Base-by-base conservation (phyloP, 129 eudicot genomes). In the Lactuca sativa region DNA sequence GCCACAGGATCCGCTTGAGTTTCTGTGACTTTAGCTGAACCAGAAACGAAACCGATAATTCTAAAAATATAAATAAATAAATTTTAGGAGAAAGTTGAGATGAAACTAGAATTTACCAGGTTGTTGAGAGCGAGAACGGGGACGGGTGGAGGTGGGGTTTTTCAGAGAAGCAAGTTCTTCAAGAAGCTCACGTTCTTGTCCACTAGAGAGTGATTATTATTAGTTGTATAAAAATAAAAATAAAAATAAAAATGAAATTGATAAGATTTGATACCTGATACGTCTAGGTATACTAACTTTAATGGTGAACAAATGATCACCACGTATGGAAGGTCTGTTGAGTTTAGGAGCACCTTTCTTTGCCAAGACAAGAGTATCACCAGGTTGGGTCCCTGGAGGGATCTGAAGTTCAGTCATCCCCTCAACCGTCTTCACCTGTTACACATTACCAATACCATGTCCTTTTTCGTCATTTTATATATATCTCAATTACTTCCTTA, bases 351-450 rank as follows among this genome's bases (percentile, higher is more conserved):
- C 97, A 79, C 99, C 99, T 79, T 87, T 90, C 66, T 81, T 90
- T 21, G 97, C 95, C 77, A 93, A 82, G 56, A 93, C 99, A 71
- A 93, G 99, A 62, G 81, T 83, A 82, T 93, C 99, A 38, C 97
- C 95, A 49, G 99, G 99, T 65, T 93, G 99, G 64, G 99, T 93
- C 55, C 99, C 96, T 31, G 99, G 84, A 56, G 99, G 99, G 74
- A 93, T 85, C 71, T 84, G 92, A 59, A 93, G 83, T 54, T 90
- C 97, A 76, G 80, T 78, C 74, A 73, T 74, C 65, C 99, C 99
- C 59, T 93, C 99, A 61, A 93, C 97, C 16, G 99, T 90, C 83
- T 90, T 93, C 72, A 90, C 97, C 99, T 93, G 81, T 64, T 73
- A 40, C 30, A 25, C 21, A 18, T 0, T 18, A 18, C 21, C 59